These are phyloP conservation scores for Amoebophrya sp. DNA, from an alignment of 169 alveolate species.

Conservation along the genomic window DNA sequence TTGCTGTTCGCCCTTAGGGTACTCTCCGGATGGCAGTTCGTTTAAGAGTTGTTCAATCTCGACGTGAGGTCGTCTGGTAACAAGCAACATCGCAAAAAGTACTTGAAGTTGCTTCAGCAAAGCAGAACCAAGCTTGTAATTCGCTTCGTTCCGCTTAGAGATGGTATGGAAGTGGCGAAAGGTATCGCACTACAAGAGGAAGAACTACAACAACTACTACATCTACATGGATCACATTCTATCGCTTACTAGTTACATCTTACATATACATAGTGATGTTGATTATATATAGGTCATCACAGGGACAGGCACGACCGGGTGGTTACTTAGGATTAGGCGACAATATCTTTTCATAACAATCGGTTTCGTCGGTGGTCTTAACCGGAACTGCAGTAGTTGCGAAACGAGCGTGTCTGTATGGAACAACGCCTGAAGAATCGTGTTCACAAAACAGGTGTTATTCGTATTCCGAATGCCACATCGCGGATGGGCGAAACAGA, in stretches of 20 bases:
- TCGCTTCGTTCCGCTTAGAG: too few relatives aligned
- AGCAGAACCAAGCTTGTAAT: background rate
- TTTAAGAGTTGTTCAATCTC: background rate
- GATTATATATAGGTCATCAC: too few relatives aligned
- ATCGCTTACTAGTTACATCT: too few relatives aligned
- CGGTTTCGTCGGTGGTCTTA: background rate
- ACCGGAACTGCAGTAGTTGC: background rate
- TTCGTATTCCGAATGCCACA: background rate
- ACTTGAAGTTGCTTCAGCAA: background rate
- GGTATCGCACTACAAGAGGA: too few relatives aligned
- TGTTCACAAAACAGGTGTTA: background rate
- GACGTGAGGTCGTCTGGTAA: background rate
- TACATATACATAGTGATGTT: too few relatives aligned
- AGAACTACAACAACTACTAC: too few relatives aligned
- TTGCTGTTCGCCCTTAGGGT: background rate
- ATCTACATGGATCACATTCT: too few relatives aligned
- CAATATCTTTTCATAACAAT: too few relatives aligned
- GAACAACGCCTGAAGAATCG: background rate
- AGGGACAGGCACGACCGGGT: too few relatives aligned
- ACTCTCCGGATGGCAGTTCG: background rate
- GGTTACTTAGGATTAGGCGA: too few relatives aligned
- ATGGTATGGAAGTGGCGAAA: too few relatives aligned
- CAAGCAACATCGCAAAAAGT: background rate
- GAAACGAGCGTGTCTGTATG: background rate
- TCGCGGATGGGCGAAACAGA: background rate